phyloP scores from a whole-genome alignment of 495 filamentous ascomycete species.

The Aspergillus nanangensis region DNA sequence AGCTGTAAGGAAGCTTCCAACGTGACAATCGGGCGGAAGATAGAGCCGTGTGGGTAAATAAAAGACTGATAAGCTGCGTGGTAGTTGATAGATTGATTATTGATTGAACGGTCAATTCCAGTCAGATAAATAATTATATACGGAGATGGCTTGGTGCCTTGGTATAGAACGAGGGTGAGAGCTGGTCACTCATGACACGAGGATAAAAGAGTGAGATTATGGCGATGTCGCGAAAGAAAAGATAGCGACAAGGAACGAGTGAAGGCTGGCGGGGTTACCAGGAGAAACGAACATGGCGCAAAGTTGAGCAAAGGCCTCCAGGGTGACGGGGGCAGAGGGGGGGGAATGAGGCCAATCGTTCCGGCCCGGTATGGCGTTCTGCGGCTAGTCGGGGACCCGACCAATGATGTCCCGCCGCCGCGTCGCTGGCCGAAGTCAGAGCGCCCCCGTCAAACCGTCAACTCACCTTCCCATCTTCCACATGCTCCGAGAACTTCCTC shows the following conservation, averaged over 20 bases:
- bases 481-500: background rate
- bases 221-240: background rate
- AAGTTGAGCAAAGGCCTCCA: background rate
- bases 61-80: background rate
- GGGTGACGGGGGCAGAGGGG: background rate
- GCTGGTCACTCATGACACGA: constrained; percentile 12
- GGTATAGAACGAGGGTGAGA: constrained; percentile 2
- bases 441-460: no score
- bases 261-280: background rate
- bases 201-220: background rate
- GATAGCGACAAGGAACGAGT: background rate
- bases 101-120: no score
- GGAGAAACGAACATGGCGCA: background rate
- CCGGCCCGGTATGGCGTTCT: background rate
- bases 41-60: no score
- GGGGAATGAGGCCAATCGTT: background rate
- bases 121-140: no score
- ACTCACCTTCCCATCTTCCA: no score
- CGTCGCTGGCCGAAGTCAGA: constrained; percentile 2
- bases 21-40: background rate
- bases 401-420: constrained; percentile 8
- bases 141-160: constrained; percentile 10
- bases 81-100: no score
- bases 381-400: background rate
- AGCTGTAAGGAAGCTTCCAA: background rate